Base-by-base conservation (phyloP, 2,329 filamentous ascomycete species). In the Fusarium concolor region DNA sequence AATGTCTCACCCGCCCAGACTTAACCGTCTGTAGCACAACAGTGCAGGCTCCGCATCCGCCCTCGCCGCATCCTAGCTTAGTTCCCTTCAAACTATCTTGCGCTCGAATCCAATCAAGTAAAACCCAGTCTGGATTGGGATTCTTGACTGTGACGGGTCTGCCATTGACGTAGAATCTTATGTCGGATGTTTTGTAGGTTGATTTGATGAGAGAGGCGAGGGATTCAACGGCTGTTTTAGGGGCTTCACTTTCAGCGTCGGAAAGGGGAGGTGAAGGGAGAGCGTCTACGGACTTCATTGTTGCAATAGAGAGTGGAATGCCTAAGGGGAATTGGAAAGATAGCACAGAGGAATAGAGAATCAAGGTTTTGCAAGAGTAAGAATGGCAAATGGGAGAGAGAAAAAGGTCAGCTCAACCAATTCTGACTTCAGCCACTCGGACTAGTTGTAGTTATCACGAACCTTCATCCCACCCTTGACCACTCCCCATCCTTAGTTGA, bases 371-470 rank as follows among this genome's bases (percentile, higher is more conserved):
- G 2, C 0, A 37, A 37, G 26, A 17, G 1, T 6, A 2, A 6
- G 24, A 20, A 20, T n/a, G 18, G 4, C 29, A 37, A 47, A 54
- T 20, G 10, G 41, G 5, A 49, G 42, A 28, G 20, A 28, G 10
- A 54, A 42, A 37, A 28, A 14, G 17, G 20, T 31, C 41, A 49
- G 29, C 39, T n/a, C 22, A 47, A 37, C 29, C 17, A 47, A 22
- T n/a, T 18, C 20, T 31, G 11, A 31, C n/a, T 12, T 28, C 51
- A 54, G 29, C 51, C 51, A 54, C 51, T 54, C 8, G 41, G 50
- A 35, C 22, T 53, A 53, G 41, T 9, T 28, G 50, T 28, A 53
- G 51, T 54, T 54, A 54, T 54, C 51, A 37, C 42, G 6, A 49
- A 49, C 10, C 3, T 2, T 37, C 51, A 54, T 49, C 51, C 51